Conservation (phyloP, 441 rosid genomes). For the Populus hybrid region DNA sequence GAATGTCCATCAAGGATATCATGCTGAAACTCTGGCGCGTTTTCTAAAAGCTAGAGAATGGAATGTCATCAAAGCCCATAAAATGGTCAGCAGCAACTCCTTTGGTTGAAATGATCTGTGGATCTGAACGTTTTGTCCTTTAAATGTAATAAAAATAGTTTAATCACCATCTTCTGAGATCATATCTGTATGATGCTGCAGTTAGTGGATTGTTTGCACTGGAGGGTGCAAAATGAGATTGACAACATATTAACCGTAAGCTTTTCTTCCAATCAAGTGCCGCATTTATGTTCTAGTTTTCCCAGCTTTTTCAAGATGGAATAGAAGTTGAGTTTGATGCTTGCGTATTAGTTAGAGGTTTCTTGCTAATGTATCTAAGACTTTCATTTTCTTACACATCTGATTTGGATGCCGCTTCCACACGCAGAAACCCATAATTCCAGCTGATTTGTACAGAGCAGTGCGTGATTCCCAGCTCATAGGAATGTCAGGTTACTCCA, state of each 20-base stretch:
- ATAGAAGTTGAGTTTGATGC: neutral
- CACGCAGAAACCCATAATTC: constrained; percentile 80
- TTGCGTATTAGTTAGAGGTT: neutral
- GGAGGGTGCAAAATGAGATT: constrained; percentile 89
- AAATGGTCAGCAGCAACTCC: constrained; percentile 54
- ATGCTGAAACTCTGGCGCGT: constrained; percentile 65
- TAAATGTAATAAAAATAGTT: neutral
- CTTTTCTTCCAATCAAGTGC: constrained; percentile 15
- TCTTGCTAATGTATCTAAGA: neutral
- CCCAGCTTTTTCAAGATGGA: neutral
- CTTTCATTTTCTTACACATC: neutral
- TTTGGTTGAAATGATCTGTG: neutral
- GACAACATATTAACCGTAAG: constrained; percentile 71
- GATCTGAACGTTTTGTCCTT: neutral
- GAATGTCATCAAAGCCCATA: constrained; percentile 77
- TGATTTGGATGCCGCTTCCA: constrained; percentile 15
- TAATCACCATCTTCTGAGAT: constrained; percentile 13
- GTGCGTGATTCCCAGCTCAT: constrained; percentile 88
- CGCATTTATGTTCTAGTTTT: constrained; percentile 3
- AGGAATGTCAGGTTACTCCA: constrained; percentile 92
- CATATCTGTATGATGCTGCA: constrained; percentile 31
- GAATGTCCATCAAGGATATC: constrained; percentile 83
- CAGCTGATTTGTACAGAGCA: constrained; percentile 59
- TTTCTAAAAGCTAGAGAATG: constrained; percentile 90
- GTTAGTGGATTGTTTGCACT: constrained; percentile 78